Conservation (phyloP, 345 rosid species). For the Citrus trifoliata region DNA sequence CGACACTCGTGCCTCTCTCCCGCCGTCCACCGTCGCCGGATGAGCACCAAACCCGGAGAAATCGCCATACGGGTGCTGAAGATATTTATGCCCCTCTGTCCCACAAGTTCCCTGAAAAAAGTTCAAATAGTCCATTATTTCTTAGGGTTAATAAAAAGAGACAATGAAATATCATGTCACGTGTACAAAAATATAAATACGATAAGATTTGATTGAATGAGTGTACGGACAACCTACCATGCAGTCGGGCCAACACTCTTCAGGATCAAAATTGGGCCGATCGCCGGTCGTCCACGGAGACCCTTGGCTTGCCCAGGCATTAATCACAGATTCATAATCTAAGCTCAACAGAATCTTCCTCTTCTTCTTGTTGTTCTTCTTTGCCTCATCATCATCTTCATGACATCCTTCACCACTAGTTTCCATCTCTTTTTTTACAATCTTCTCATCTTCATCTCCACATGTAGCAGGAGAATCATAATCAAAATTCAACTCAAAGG, state of each 20-base stretch:
- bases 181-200: no score
- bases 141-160: neutral
- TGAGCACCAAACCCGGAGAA: constrained; percentile 12
- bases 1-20: constrained; percentile 81
- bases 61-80: constrained; percentile 15
- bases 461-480: constrained; percentile 48
- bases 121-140: neutral
- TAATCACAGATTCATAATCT: constrained; percentile 64
- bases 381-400: constrained; percentile 7
- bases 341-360: constrained; percentile 49
- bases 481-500: constrained; percentile 70
- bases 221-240: constrained; percentile 38
- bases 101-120: constrained; percentile 31
- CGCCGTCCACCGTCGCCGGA: constrained; percentile 41
- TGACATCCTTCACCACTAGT: neutral
- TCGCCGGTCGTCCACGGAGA: constrained; percentile 74
- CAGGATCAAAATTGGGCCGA: constrained; percentile 56
- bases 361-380: constrained; percentile 44
- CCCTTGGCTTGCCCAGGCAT: constrained; percentile 68
- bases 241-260: constrained; percentile 45
- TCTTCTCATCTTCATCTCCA: constrained; percentile 48
- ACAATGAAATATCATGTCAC: neutral
- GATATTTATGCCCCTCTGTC: constrained; percentile 5
- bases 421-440: constrained; percentile 18
- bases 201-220: no score